Percentiles rank a stretch among this genome's conserved stretches.
Evolutionary conservation across 2,329 filamentous ascomycete species (phyloP).

Genomic region (Aspergillus bombycis): DNA sequence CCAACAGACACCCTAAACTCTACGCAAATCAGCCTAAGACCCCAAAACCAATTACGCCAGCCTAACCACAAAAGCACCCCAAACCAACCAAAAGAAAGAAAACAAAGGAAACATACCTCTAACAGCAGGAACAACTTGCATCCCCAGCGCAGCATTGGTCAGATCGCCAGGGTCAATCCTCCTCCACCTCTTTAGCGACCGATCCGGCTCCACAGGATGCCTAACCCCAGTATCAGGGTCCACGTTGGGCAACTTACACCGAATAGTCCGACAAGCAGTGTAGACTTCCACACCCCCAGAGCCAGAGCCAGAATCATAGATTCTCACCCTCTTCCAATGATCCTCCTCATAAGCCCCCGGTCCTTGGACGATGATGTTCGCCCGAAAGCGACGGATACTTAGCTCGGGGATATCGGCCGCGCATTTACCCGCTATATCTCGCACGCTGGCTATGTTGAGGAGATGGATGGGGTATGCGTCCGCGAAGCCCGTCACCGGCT

Average conservation of each 20-base stretch:
- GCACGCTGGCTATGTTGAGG: conserved; percentile 58
- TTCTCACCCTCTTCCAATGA: conserved; percentile 56
- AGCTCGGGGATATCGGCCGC: conserved; percentile 44
- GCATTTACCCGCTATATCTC: conserved; percentile 52
- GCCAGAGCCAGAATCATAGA: conserved; percentile 3
- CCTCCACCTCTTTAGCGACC: conserved; percentile 53
- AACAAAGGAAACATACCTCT: conserved; percentile 25
- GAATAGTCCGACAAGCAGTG: conserved; percentile 60
- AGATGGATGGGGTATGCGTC: conserved; percentile 64
- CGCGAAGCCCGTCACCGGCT: conserved; percentile 58
- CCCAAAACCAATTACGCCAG: too few relatives aligned
- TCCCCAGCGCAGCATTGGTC: conserved; percentile 55
- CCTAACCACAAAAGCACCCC: background rate
- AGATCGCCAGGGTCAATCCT: conserved; percentile 55
- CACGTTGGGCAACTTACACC: conserved; percentile 63
- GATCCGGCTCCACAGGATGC: conserved; percentile 53
- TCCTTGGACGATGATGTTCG: conserved; percentile 61
- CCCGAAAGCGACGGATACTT: conserved; percentile 58
- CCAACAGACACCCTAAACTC: conserved; percentile 42
- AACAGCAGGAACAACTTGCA: conserved; percentile 51
- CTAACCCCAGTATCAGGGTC: conserved; percentile 57
- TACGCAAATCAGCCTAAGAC: conserved; percentile 15
- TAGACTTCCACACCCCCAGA: conserved; percentile 39
- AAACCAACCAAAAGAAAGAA: background rate
- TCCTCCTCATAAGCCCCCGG: conserved; percentile 59